Evolutionary conservation across 495 filamentous ascomycete species (phyloP), one percentile per base, ranked within the genome.

Genomic region (Podospora fimiseda): DNA sequence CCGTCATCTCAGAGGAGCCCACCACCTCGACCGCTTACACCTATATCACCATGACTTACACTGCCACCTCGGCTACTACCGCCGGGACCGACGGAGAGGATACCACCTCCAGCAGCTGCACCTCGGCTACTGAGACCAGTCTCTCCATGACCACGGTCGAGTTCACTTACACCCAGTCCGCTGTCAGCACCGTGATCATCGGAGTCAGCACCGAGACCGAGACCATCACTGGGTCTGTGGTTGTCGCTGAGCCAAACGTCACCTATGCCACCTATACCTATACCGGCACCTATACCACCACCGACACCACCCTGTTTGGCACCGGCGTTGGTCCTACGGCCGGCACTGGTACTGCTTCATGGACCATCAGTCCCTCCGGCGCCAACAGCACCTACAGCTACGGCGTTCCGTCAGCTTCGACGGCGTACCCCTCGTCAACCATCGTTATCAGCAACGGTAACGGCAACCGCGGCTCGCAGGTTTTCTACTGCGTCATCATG

Each of bases 351-450:
- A n/a, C n/a, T n/a, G n/a, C n/a, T n/a, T n/a, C n/a, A n/a, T n/a
- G n/a, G n/a, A n/a, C n/a, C n/a, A n/a, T n/a, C n/a, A n/a, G n/a
- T n/a, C n/a, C n/a, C n/a, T n/a, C n/a, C n/a, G n/a, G n/a, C n/a
- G 27, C 6, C 27, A 51, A 51, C 54, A 22, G 41, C 48, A 51
- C 6, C 30, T 30, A 43, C 13, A 36, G 27, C 47, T 46, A 50
- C 40, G 14, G 11, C 39, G 6, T 20, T 18, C 52, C 57, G 19
- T 33, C 52, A 22, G 23, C 44, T 18, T 30, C 22, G 9, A 14
- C 43, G 9, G 43, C 23, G 6, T 47, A 47, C 44, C 23, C 44
- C 44, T 33, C 22, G 44, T 15, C 20, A 18, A 7, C 11, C 19
- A 24, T 3, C 3, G 3, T 22, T 27, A 23, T 3, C 8, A 13